These are phyloP conservation scores for Metarhizium rileyi DNA, from an alignment of 2,329 filamentous ascomycete species.

Conservation along the genomic window DNA sequence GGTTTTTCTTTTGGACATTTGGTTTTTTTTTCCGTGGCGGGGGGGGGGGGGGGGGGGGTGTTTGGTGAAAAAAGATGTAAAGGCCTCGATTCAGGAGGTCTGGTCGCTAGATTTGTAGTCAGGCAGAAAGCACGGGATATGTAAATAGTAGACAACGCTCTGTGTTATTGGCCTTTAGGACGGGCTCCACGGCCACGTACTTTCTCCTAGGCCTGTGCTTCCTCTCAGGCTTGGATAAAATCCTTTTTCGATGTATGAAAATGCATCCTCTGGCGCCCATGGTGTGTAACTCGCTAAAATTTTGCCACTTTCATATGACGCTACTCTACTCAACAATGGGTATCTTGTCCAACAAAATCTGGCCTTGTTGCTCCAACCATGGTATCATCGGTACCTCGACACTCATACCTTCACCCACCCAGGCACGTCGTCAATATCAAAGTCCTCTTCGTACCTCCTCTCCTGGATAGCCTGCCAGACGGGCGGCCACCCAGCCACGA, in stretches of 20 bases:
- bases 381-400: neutral
- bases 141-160: too few relatives aligned
- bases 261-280: conserved; percentile 2
- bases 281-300: too few relatives aligned
- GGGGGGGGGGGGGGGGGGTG: neutral
- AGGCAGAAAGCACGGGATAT: neutral
- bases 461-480: conserved; percentile 60
- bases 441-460: conserved; percentile 47
- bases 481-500: conserved; percentile 65
- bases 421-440: conserved; percentile 56
- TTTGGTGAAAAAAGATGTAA: neutral
- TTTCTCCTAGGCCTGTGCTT: neutral
- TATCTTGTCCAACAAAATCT: neutral
- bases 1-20: neutral
- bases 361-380: neutral
- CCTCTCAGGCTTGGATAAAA: neutral
- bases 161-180: too few relatives aligned
- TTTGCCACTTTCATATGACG: too few relatives aligned
- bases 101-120: conserved; percentile 8
- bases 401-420: conserved; percentile 57
- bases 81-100: conserved; percentile 3
- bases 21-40: neutral
- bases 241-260: conserved; percentile 4
- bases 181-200: too few relatives aligned
- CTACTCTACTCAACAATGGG: neutral